These are phyloP conservation scores for Verticillium zaregamsianum DNA, from an alignment of 2,329 filamentous ascomycete genomes.

Conservation along the genomic window DNA sequence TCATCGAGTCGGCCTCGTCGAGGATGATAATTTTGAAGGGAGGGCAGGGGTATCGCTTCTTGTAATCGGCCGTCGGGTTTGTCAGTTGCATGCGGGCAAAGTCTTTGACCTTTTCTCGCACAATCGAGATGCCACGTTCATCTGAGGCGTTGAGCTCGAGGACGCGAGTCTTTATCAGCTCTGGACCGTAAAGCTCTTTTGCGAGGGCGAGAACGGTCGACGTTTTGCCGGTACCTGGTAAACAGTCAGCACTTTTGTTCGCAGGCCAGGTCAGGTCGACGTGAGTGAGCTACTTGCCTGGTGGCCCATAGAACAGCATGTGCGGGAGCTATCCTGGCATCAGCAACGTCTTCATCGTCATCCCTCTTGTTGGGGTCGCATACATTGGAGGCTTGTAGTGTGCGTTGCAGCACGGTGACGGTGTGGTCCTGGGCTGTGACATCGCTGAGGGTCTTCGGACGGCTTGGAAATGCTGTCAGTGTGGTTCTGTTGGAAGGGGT, in stretches of 20 bases:
- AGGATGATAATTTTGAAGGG: conserved; percentile 99
- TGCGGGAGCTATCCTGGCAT: conserved; percentile 67
- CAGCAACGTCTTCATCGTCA: conserved; percentile 2
- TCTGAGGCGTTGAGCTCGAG: conserved; percentile 99
- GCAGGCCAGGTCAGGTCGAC: not conserved
- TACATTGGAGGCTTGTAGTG: conserved; percentile 90
- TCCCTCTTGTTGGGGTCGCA: conserved; percentile 10
- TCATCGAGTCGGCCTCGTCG: conserved; percentile 98
- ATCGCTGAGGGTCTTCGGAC: conserved; percentile 89
- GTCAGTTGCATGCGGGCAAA: conserved; percentile 95
- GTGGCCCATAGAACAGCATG: conserved; percentile 98
- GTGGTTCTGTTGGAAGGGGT: conserved; percentile 5
- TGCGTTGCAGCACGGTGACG: conserved; percentile 85
- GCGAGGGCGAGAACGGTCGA: conserved; percentile 95
- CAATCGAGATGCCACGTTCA: conserved; percentile 94
- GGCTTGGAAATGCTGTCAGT: conserved; percentile 50
- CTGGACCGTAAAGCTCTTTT: conserved; percentile 94
- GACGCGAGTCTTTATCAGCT: conserved; percentile 89
- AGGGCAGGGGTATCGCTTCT: conserved; percentile 79
- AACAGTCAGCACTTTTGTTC: not conserved
- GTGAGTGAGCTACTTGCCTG: conserved; percentile 26
- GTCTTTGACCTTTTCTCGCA: conserved; percentile 96
- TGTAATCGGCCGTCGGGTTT: conserved; percentile 67
- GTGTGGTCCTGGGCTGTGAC: conserved; percentile 98
- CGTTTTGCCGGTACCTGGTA: conserved; percentile 86